Conservation (phyloP, 176 grass and related monocot genomes). For the Oryza meyeriana region DNA sequence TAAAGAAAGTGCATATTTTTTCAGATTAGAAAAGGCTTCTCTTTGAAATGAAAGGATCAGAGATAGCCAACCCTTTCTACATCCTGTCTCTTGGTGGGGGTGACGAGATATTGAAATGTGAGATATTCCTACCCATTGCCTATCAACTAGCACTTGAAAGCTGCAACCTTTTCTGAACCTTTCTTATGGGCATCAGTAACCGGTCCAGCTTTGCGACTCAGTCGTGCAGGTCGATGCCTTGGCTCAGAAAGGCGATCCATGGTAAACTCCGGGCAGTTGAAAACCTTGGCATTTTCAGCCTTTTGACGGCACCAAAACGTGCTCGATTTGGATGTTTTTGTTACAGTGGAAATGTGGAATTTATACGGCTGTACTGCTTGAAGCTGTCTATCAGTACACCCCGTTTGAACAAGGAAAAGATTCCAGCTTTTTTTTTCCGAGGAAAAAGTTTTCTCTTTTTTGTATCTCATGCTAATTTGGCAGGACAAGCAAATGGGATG, state of each 20-base stretch:
- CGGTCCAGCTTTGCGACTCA: constrained; percentile 23
- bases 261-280: constrained; percentile 29
- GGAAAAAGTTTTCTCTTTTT: not conserved
- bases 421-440: constrained; percentile 23
- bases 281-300: constrained; percentile 39
- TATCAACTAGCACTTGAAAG: constrained; percentile 39
- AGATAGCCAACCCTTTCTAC: constrained; percentile 26
- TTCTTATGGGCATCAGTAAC: constrained; percentile 23
- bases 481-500: not conserved
- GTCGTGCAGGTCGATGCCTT: constrained; percentile 38
- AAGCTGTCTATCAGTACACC: constrained; percentile 2
- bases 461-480: constrained; percentile 9
- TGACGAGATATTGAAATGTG: constrained; percentile 29
- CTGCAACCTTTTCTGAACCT: constrained; percentile 5
- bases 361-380: constrained; percentile 23
- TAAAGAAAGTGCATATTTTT: constrained; percentile 26
- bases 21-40: constrained; percentile 25
- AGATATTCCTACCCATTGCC: constrained; percentile 51
- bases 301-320: constrained; percentile 54
- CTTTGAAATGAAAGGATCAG: not conserved
- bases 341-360: constrained; percentile 13
- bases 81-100: constrained; percentile 41
- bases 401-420: constrained; percentile 48
- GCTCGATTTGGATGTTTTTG: not conserved
- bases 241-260: constrained; percentile 1